Base-by-base conservation (phyloP, 176 grass and related monocot genomes). In the Aegilops speltoides region DNA sequence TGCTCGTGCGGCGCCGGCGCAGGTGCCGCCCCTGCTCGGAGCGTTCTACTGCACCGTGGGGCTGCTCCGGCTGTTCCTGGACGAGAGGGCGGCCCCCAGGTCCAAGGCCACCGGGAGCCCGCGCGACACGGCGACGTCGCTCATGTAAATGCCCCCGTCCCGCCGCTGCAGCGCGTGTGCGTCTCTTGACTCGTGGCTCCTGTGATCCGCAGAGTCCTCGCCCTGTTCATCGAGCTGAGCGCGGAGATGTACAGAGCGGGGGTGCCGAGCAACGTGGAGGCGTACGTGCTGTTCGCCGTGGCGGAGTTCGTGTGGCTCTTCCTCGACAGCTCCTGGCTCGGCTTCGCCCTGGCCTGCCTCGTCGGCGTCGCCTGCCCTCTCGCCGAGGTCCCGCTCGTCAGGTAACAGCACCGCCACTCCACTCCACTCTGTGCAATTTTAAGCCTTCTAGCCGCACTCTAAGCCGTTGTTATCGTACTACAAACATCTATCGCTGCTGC, bases 331-430 rank as follows among this genome's bases (percentile, higher is more conserved):
- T 92, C 93, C 34, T 98, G 96, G 96, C 69, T 67, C 29, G 93
- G 96, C 78, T 98, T 98, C 91, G 93, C 91, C 60, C 0, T 95
- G 81, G 93, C 96, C 23, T 98, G 89, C 85, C 86, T 95, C 91
- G 81, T 94, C 60, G 96, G 96, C 61, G 54, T 87, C 38, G 85
- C 84, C 23, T 98, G 96, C 82, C 93, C 91, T 24, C 84, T 95
- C 76, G 89, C 88, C 84, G 91, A 98, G 91, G 87, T 95, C 82
- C 93, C 91, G 76, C 3, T 98, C 68, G 93, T 98, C 89, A 98
- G 92, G 96, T 97, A 81, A 79, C 77, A 62, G 29, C 19, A 14
- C 54, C 54, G 6, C 61, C 6, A 14, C 56, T 16, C 4, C 6
- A 14, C 56, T 16, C 4, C 77, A 4, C 16, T 37, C 11, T 16